Conservation (phyloP, 306 rosid genomes). For the Sindora glabra region DNA sequence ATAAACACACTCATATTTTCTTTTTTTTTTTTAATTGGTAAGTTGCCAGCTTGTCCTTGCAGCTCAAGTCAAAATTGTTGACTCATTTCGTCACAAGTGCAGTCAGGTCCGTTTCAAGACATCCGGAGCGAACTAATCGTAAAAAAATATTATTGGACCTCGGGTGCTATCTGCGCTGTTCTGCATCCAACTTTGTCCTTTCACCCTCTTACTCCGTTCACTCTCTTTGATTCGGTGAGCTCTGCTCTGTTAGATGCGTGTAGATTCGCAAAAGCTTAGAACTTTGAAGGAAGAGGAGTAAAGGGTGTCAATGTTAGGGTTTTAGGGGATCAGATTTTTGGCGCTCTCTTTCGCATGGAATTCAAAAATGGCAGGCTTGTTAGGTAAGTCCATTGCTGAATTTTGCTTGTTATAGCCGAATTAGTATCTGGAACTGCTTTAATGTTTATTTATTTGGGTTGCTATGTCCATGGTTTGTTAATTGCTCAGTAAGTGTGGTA, state of each 20-base stretch:
- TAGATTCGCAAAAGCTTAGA: not conserved
- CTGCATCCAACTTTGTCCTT: no score
- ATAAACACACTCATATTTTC: no score
- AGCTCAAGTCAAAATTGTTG: no score
- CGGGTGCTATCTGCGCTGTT: no score
- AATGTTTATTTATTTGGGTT: not conserved
- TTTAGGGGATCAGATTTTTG: slow-evolving; percentile 16
- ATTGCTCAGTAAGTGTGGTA: not conserved
- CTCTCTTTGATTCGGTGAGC: not conserved
- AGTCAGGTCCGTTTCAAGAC: no score
- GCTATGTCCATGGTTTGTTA: not conserved
- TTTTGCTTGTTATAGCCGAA: not conserved
- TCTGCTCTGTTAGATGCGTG: not conserved
- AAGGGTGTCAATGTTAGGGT: not conserved
- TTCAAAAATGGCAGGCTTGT: slow-evolving; percentile 50
- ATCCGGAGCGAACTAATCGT: no score
- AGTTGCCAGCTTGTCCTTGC: no score
- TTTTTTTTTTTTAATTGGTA: no score
- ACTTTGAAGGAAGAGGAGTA: no score
- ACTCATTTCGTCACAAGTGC: no score
- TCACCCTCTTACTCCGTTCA: no score
- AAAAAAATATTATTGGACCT: no score
- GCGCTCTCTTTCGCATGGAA: slow-evolving; percentile 29
- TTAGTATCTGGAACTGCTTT: not conserved
- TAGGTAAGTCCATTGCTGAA: slow-evolving; percentile 24